Evolutionary conservation across 768 basidiomycete genomes (phyloP).

Genomic region (Lentinula detonsa): DNA sequence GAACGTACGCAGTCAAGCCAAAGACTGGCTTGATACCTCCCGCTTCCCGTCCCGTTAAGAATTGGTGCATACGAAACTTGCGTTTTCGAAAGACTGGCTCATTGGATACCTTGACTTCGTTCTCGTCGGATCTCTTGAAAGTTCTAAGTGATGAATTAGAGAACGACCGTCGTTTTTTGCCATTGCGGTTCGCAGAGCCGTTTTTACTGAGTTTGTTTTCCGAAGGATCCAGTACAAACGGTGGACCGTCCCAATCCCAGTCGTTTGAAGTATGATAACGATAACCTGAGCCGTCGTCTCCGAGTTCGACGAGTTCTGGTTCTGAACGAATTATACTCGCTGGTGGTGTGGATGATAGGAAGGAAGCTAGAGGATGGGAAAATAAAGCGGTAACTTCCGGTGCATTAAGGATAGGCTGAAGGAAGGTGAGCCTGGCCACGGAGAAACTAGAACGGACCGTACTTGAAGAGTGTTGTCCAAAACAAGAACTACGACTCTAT

Average conservation of each 20-base stretch:
- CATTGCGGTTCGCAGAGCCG: background rate
- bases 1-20: conserved; percentile 77
- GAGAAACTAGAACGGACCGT: conserved; percentile 14
- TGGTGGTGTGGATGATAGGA: conserved; percentile 57
- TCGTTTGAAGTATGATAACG: conserved; percentile 66
- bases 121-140: background rate
- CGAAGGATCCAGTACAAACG: background rate
- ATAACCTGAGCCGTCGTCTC: background rate
- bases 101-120: background rate
- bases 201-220: too few relatives aligned
- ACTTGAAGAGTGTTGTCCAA: conserved; percentile 74
- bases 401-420: conserved; percentile 71
- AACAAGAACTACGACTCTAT: conserved; percentile 80
- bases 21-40: conserved; percentile 86
- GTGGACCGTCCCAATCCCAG: conserved; percentile 34
- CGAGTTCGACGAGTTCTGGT: conserved; percentile 39
- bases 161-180: background rate
- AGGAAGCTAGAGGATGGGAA: conserved; percentile 76
- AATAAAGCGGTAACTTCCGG: conserved; percentile 79
- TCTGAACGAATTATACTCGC: conserved; percentile 28
- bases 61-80: conserved; percentile 59
- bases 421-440: background rate
- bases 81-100: conserved; percentile 15
- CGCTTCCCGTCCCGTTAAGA: conserved; percentile 81
- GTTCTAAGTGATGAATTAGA: background rate